Evolutionary conservation across 2,329 filamentous ascomycete species (phyloP).

Genomic region (Byssochlamys sp.): DNA sequence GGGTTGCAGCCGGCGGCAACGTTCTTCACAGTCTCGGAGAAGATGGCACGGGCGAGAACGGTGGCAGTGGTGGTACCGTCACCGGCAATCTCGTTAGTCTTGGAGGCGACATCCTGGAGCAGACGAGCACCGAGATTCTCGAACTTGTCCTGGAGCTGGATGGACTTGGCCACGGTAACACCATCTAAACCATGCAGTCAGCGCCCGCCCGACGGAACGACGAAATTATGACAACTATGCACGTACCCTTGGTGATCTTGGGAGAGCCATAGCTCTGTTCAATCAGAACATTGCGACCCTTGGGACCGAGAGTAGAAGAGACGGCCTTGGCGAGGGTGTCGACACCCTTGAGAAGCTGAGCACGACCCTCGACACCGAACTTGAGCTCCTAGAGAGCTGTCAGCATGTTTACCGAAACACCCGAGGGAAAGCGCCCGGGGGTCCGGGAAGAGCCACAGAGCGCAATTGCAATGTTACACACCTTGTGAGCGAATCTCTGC

Average conservation of each 20-base stretch:
- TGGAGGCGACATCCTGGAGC: constrained; percentile 94
- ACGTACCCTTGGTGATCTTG: constrained; percentile 96
- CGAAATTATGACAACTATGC: background rate
- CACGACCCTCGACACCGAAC: constrained; percentile 91
- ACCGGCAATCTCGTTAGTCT: constrained; percentile 98
- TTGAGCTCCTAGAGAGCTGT: constrained; percentile 68
- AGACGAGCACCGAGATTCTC: constrained; percentile 97
- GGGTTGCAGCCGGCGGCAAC: constrained; percentile 98
- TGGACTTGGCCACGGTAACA: constrained; percentile 81
- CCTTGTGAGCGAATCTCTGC: constrained; percentile 95
- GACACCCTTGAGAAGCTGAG: constrained; percentile 80
- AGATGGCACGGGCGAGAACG: constrained; percentile 92
- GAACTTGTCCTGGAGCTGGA: constrained; percentile 95
- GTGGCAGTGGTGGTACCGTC: constrained; percentile 97
- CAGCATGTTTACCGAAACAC: constrained; percentile 15
- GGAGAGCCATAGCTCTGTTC: constrained; percentile 97
- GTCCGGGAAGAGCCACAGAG: constrained; percentile 10
- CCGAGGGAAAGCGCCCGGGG: constrained; percentile 4
- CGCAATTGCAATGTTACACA: constrained; percentile 35
- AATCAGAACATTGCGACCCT: constrained; percentile 96
- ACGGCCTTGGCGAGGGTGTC: constrained; percentile 95
- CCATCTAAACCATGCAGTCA: constrained; percentile 51
- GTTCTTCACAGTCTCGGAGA: constrained; percentile 99
- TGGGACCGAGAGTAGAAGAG: constrained; percentile 89
- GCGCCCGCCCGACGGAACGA: constrained; percentile 4